Conservation (phyloP, 2,329 filamentous ascomycete species). For the Colletotrichum trifolii region DNA sequence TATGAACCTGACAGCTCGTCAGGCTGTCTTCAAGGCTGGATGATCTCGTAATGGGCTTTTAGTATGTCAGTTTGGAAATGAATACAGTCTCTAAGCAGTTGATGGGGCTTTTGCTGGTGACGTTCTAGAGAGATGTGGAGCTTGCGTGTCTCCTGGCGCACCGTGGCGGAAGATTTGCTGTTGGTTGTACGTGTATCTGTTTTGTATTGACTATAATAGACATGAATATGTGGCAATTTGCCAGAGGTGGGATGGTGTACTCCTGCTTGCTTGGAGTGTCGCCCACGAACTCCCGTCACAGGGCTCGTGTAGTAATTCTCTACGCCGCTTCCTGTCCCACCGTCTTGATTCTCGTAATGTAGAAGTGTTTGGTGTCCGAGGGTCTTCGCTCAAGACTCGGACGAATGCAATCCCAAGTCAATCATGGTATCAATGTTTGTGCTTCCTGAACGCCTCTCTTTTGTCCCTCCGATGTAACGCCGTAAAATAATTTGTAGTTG, state of each 20-base stretch:
- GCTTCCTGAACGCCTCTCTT: constrained; percentile 18
- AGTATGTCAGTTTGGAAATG: too few species aligned
- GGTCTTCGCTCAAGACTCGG: constrained; percentile 4
- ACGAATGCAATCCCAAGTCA: constrained; percentile 15
- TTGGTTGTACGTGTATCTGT: too few species aligned
- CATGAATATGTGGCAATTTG: neutral
- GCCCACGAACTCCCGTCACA: neutral
- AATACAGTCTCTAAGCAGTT: too few species aligned
- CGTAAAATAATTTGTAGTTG: constrained; percentile 5
- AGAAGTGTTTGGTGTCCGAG: neutral
- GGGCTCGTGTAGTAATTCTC: constrained; percentile 1
- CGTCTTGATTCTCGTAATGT: constrained; percentile 11
- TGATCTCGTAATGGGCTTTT: too few species aligned
- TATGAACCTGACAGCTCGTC: too few species aligned
- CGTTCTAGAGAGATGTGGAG: too few species aligned
- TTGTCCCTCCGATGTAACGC: constrained; percentile 22
- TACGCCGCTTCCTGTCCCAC: neutral
- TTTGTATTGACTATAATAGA: neutral
- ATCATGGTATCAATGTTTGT: constrained; percentile 33
- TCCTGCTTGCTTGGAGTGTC: neutral
- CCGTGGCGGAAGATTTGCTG: too few species aligned
- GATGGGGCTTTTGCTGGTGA: too few species aligned
- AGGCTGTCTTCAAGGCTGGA: too few species aligned
- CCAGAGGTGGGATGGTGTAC: neutral
- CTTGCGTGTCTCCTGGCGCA: too few species aligned